Conservation (phyloP, 106 monocot genomes). For the Dendrobium officinale region DNA sequence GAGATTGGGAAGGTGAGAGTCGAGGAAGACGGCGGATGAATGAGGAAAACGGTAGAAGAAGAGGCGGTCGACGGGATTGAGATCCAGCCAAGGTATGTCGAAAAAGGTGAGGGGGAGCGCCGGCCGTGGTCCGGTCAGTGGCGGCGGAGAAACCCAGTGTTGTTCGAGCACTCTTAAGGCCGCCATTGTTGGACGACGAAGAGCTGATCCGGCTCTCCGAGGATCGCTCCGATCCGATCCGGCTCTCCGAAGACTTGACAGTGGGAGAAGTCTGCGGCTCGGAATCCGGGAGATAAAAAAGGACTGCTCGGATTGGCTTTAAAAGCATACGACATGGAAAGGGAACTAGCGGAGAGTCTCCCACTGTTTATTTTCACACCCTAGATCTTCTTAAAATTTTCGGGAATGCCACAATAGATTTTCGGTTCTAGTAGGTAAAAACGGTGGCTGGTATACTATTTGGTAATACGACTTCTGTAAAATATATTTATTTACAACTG, state of each 20-base stretch:
- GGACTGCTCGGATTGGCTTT: not conserved
- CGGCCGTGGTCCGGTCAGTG: not conserved
- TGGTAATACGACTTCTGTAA: no score
- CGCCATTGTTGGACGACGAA: not conserved
- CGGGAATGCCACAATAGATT: not conserved
- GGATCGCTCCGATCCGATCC: not conserved
- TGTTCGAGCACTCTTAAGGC: slow-evolving; percentile 3
- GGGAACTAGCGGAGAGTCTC: not conserved
- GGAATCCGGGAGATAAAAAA: not conserved
- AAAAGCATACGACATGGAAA: slow-evolving; percentile 1
- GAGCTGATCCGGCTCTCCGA: no score
- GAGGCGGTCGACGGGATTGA: slow-evolving; percentile 37
- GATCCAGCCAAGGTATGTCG: slow-evolving; percentile 21
- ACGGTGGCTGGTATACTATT: no score
- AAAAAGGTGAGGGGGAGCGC: slow-evolving; percentile 33
- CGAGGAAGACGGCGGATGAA: slow-evolving; percentile 13
- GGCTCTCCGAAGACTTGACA: slow-evolving; percentile 2
- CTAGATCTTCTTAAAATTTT: not conserved
- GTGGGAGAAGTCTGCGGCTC: not conserved
- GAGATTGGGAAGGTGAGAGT: slow-evolving; percentile 27
- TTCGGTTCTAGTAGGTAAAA: no score
- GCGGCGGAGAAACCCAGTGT: slow-evolving; percentile 6
- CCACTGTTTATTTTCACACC: not conserved
- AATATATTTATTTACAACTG: no score
- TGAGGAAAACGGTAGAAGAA: slow-evolving; percentile 40